A percentile compares a stretch with the other conserved stretches of the same genome.
These are phyloP conservation scores for Colletotrichum tropicale DNA, from an alignment of 2,329 filamentous ascomycete genomes.

Conservation along the genomic window DNA sequence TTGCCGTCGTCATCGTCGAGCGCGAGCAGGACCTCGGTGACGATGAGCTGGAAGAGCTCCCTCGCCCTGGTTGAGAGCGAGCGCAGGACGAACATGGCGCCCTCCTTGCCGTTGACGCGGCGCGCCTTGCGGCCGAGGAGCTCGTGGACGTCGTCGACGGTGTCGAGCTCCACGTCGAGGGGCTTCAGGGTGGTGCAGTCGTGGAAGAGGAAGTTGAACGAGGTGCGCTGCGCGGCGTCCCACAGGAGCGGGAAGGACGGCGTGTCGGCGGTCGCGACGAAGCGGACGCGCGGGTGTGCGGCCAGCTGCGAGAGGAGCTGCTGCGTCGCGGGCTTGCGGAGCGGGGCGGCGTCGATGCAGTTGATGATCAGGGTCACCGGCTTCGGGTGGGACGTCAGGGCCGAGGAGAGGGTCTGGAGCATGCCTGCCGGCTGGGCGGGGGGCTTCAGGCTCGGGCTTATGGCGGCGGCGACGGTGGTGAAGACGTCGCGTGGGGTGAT, in stretches of 20 bases:
- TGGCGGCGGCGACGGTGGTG: conserved; percentile 68
- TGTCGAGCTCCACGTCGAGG: conserved; percentile 74
- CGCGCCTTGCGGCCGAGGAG: conserved; percentile 81
- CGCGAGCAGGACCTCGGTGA: conserved; percentile 80
- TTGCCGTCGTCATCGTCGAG: conserved; percentile 62
- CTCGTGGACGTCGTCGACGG: conserved; percentile 89
- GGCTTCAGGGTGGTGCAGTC: conserved; percentile 90
- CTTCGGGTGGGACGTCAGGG: conserved; percentile 56
- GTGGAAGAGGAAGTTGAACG: conserved; percentile 89
- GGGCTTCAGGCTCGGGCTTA: conserved; percentile 55
- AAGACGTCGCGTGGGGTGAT: conserved; percentile 73
- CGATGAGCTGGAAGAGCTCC: conserved; percentile 82
- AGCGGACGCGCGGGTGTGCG: conserved; percentile 70
- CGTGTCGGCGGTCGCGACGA: conserved; percentile 85
- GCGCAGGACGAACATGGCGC: conserved; percentile 88
- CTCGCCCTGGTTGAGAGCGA: conserved; percentile 92
- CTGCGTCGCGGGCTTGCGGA: conserved; percentile 75
- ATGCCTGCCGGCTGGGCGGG: conserved; percentile 71
- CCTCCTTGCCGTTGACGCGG: conserved; percentile 85
- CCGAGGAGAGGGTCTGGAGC: conserved; percentile 67
- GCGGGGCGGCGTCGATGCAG: conserved; percentile 80
- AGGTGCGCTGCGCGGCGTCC: conserved; percentile 83
- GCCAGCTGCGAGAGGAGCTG: conserved; percentile 78
- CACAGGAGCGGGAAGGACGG: conserved; percentile 88
- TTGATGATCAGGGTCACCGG: conserved; percentile 76